Evolutionary conservation across 2,329 filamentous ascomycete species (phyloP), one percentile per base, ranked within the genome.

Genomic region (Niveomyces coronatus): DNA sequence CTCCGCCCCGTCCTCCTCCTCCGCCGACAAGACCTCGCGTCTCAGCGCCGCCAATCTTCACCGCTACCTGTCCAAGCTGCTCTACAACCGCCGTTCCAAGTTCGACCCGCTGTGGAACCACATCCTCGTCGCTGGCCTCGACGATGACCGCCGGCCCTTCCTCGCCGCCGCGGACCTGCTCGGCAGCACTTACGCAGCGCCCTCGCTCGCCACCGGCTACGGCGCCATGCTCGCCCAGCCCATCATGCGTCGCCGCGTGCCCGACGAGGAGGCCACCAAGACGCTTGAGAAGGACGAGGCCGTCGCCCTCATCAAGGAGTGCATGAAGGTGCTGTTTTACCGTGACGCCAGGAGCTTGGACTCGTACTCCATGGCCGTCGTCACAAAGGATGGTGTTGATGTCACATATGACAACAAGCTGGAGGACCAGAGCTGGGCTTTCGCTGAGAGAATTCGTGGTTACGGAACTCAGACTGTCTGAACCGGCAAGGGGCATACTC

Each of bases 41-140:
- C 80, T 98, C 53, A 86, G 83, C 60, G 91, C 91, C 40, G 83
- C 85, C 61, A 95, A 95, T 66, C 77, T 98, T 48, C 89, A 96
- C 74, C 93, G 84, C 61, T 98, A 96, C 66, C 79, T 98, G 42
- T 75, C 85, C 54, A 95, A 96, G 70, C 82, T 96, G 49, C 79
- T 98, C 63, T 98, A 98, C 75, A 81, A 82, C 65, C 85, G 91
- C 49, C 86, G 91, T 54, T 86, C 82, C 55, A 85, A 94, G 58
- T 93, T 98, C 72, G 85, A 98, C 67, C 91, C 91, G 9, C 75
- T 98, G 45, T 98, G 91, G 91, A 98, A 96, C 67, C 82, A 88
- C 57, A 68, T 98, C 44, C 76, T 98, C 31, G 85, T 98, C 37
- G 89, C 83, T 36, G 91, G 91, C 18, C 71, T 96, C 50, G 85